Evolutionary conservation across 2,329 filamentous ascomycete species (phyloP), one percentile per base, ranked within the genome.

Genomic region (Apiospora kogelbergensis): DNA sequence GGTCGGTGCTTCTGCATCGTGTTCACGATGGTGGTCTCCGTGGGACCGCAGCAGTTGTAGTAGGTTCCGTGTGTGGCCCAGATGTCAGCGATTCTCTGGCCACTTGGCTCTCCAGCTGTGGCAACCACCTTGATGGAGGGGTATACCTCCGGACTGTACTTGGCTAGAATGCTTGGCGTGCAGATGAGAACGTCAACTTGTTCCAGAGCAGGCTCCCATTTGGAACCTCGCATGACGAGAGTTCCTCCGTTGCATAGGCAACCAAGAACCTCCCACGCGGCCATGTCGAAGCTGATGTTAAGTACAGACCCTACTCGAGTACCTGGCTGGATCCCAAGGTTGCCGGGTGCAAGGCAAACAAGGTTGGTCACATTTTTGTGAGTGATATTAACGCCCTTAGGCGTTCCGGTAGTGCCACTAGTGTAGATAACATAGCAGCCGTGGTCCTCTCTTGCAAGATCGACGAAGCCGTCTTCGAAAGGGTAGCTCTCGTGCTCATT

Each of bases 201-300:
- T 57, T 75, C 72, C 5, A 89, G 77, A 9, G 83, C 82, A 4
- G 80, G 76, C 46, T 81, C 76, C 86, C 86, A 88, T 63, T 81
- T 76, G 2, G 84, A 82, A 1, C 84, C 85, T 60, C 87, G 80
- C 53, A 88, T 79, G 63, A 86, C 79, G 60, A 89, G 78, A 3
- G 86, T 88, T 6, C 87, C 87, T 24, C 87, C 87, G 64, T 89
- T 89, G 77, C 86, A 86, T 30, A 89, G 77, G 66, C 83, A 85
- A 0, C 81, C 83, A 10, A 89, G 81, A n/a, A 89, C 85, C 71
- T 89, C 87, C 87, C 88, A 89, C 15, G 87, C 86, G 26, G 85
- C 87, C 86, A 89, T 89, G 71, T 89, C 88, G 71, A 89, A 90
- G 57, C 85, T 85, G 60, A 90, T 84, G 70, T 86, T 89, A 48